Percentiles rank a stretch among this genome's conserved stretches.
Evolutionary conservation across 2,329 filamentous ascomycete species (phyloP).

Genomic region (Fonsecaea monophora): DNA sequence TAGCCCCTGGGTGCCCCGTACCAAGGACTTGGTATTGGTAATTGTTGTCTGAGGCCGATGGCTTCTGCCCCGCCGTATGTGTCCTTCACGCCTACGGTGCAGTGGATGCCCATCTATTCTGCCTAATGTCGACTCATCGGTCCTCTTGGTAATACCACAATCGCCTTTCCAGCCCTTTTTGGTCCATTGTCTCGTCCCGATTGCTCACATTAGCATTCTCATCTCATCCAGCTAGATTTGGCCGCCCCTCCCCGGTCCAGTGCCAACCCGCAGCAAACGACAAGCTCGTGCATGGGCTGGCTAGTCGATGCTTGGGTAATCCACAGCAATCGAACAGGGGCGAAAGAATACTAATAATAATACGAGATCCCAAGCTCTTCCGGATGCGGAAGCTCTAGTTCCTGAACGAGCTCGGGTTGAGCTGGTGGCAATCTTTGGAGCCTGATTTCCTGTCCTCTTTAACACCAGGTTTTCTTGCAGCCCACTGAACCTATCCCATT

Average conservation of each 20-base stretch:
- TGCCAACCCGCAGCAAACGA: background rate
- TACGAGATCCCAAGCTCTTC: slow-evolving; percentile 10
- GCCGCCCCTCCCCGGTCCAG: too few relatives aligned
- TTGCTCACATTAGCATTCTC: too few relatives aligned
- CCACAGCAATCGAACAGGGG: background rate
- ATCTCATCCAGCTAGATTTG: too few relatives aligned
- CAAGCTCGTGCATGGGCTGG: background rate
- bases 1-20: background rate
- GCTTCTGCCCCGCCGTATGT: too few relatives aligned
- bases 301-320: background rate
- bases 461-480: background rate
- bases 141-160: too few relatives aligned
- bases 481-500: background rate
- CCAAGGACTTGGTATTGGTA: background rate
- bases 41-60: too few relatives aligned
- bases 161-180: too few relatives aligned
- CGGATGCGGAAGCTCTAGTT: slow-evolving; percentile 15
- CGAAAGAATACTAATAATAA: too few relatives aligned
- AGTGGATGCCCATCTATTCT: too few relatives aligned
- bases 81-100: too few relatives aligned
- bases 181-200: too few relatives aligned
- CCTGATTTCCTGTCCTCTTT: background rate
- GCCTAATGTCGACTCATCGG: too few relatives aligned
- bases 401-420: slow-evolving; percentile 3
- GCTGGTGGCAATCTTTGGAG: background rate